phyloP scores from a whole-genome alignment of 1,284 basidiomycete species.

The Cryptococcus sp. region DNA sequence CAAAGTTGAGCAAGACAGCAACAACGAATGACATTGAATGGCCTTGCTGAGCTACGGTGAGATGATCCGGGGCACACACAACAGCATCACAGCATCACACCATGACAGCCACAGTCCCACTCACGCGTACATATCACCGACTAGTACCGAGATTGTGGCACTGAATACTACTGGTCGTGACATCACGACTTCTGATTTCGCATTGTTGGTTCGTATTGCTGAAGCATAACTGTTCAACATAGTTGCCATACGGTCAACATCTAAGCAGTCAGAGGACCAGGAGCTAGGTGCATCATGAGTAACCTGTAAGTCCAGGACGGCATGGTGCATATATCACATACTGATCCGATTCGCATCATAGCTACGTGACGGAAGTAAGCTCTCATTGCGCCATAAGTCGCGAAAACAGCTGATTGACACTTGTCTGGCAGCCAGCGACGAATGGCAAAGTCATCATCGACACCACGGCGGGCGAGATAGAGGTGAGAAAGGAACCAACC shows the following conservation, averaged over 20 bases:
- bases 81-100: too few relatives aligned
- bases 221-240: too few relatives aligned
- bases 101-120: too few relatives aligned
- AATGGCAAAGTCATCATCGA: conserved; percentile 83
- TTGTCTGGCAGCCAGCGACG: conserved; percentile 58
- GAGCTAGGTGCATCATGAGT: conserved; percentile 20
- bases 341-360: conserved; percentile 12
- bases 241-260: too few relatives aligned
- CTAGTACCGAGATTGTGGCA: conserved; percentile 1
- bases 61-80: too few relatives aligned
- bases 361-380: conserved; percentile 49
- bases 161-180: neutral
- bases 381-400: neutral
- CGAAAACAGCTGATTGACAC: neutral
- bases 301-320: conserved; percentile 42
- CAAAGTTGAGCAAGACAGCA: too few relatives aligned
- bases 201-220: too few relatives aligned
- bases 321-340: neutral
- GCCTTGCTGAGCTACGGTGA: too few relatives aligned
- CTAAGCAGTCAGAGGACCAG: too few relatives aligned
- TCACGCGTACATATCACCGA: conserved; percentile 1
- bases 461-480: conserved; percentile 88
- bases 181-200: neutral
- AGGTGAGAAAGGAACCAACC: conserved; percentile 53
- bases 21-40: too few relatives aligned